Evolutionary conservation across 1,284 basidiomycete genomes (phyloP).

Genomic region (Farysia itapuensis): DNA sequence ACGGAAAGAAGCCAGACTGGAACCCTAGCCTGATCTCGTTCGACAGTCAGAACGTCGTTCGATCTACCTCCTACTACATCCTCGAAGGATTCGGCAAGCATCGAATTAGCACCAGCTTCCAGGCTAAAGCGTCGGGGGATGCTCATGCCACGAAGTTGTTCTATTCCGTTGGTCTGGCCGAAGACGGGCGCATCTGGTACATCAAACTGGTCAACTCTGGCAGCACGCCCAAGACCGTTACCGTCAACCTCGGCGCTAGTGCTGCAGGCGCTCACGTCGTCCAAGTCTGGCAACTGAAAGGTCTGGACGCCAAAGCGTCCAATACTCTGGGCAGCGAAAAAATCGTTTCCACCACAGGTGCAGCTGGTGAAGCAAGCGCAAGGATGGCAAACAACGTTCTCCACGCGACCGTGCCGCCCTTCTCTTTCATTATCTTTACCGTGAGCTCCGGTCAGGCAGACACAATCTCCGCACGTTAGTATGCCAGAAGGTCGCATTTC

Average conservation of each 20-base stretch:
- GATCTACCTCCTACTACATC: slow-evolving; percentile 69
- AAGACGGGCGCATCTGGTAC: neutral
- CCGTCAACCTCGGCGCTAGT: slow-evolving; percentile 1
- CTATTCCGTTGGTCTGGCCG: neutral
- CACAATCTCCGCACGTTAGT: no score
- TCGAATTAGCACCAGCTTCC: slow-evolving; percentile 3
- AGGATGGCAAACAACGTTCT: neutral
- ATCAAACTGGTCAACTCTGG: slow-evolving; percentile 8
- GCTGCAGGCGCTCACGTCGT: neutral
- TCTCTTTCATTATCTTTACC: no score
- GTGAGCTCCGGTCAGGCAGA: no score
- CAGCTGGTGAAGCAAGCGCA: neutral
- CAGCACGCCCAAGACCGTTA: neutral
- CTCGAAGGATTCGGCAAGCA: slow-evolving; percentile 63
- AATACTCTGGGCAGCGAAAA: neutral
- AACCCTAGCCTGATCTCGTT: slow-evolving; percentile 70
- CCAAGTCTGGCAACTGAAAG: neutral
- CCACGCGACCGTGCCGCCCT: neutral
- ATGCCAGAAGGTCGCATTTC: no score
- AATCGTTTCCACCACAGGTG: neutral
- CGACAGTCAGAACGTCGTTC: slow-evolving; percentile 51
- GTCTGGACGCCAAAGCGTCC: neutral
- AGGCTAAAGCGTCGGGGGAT: neutral
- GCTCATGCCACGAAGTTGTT: neutral
- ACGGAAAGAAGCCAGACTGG: slow-evolving; percentile 57